Evolutionary conservation across 805 yeast genomes (phyloP), one percentile per base, ranked within the genome.

Genomic region (Candida sithepensis): DNA sequence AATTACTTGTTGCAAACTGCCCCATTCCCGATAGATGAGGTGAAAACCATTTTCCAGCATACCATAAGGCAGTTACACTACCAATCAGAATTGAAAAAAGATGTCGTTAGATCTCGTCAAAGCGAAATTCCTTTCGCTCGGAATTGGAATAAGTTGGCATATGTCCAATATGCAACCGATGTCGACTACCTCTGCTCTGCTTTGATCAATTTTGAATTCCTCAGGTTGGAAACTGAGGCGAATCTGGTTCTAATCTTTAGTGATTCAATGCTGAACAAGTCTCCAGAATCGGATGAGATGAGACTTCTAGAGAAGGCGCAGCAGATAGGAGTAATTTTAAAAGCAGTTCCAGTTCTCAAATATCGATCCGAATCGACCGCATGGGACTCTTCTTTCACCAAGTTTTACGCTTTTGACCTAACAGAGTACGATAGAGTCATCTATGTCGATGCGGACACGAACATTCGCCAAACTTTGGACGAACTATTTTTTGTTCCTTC

Each of bases 131-230:
- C 20, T 5, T 3, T 13, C 24, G 16, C 23, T 46, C 32, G 52
- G 49, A 65, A 72, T 32, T 75, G 81, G 81, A 38, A 61, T 1
- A 65, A 68, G 46, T 67, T 61, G 37, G 87, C 85, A 0, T 83
- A 83, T 57, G 78, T 81, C 4, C 78, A 78, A 44, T 82, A 82
- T 60, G 85, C 84, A 3, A 79, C 88, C 0, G 68, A 74, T 46
- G 54, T 67, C 9, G 66, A 70, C 20, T 79, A 82, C 52, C 60
- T 82, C 45, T 75, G 82, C 50, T 71, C 78, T 41, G 76, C 82
- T 3, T 53, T 82, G 38, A 66, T 80, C 55, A 75, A 79, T 50
- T 70, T 77, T 38, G 59, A 67, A 2, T 66, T 65, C 23, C 57
- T 83, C 42, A 60, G 59, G 65, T 14, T 30, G 3, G 30, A 38